Percentiles rank a stretch among this genome's conserved stretches.
Conservation (phyloP, 331 rosid genomes). For the Prunus yedoensis region DNA sequence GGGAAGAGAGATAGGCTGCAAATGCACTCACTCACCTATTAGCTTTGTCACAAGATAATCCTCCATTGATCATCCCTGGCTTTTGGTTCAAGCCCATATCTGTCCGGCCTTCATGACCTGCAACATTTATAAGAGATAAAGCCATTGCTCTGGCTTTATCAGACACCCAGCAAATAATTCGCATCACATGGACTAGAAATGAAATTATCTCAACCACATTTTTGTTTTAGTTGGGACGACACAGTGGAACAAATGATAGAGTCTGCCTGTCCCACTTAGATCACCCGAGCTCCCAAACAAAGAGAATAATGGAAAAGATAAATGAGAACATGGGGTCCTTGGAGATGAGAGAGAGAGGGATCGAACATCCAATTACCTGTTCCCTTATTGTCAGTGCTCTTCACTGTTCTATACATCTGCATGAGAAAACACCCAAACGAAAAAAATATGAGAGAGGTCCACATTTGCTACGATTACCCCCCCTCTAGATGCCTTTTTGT, state of each 20-base stretch:
- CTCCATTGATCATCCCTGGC: constrained; percentile 27
- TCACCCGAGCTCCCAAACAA: constrained; percentile 45
- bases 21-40: neutral
- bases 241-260: constrained; percentile 41
- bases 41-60: constrained; percentile 26
- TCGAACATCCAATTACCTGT: constrained; percentile 53
- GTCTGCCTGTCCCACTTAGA: constrained; percentile 45
- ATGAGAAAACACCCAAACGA: constrained; percentile 36
- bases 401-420: constrained; percentile 99
- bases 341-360: neutral
- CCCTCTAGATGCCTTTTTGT: constrained; percentile 54
- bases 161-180: constrained; percentile 55
- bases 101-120: constrained; percentile 52
- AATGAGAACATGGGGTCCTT: constrained; percentile 25
- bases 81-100: constrained; percentile 41
- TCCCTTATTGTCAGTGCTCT: constrained; percentile 77
- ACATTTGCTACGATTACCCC: constrained; percentile 33
- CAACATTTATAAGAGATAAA: constrained; percentile 33
- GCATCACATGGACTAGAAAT: constrained; percentile 39
- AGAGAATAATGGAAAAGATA: constrained; percentile 42
- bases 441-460: constrained; percentile 33
- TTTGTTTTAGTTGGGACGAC: constrained; percentile 20
- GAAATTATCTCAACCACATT: constrained; percentile 17
- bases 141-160: constrained; percentile 41
- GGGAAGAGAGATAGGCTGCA: neutral